These are phyloP conservation scores for Zymoseptoria pseudotritici DNA, from an alignment of 2,329 filamentous ascomycete species.

Conservation along the genomic window DNA sequence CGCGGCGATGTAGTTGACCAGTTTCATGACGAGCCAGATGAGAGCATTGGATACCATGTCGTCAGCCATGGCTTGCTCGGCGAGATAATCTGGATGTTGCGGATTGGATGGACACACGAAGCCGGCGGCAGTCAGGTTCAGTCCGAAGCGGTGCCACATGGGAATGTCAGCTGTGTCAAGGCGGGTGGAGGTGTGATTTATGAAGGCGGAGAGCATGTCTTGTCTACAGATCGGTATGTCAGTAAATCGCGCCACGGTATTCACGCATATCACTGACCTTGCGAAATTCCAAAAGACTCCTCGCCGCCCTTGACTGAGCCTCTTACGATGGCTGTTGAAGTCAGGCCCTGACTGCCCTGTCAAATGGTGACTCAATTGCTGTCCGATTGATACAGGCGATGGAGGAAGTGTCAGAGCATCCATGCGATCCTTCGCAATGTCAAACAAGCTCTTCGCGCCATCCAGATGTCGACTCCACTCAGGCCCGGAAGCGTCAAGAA, in stretches of 20 bases:
- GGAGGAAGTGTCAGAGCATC: conserved; percentile 39
- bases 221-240: conserved; percentile 36
- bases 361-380: conserved; percentile 15
- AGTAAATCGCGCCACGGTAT: not conserved
- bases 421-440: conserved; percentile 45
- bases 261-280: conserved; percentile 7
- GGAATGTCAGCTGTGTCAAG: conserved; percentile 55
- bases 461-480: conserved; percentile 60
- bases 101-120: conserved; percentile 43
- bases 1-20: conserved; percentile 57
- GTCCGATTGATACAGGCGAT: conserved; percentile 26
- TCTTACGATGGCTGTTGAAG: conserved; percentile 7
- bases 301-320: conserved; percentile 48
- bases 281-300: conserved; percentile 63
- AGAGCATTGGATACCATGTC: conserved; percentile 58
- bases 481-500: conserved; percentile 55
- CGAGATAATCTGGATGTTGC: conserved; percentile 33
- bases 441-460: conserved; percentile 57
- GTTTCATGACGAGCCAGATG: conserved; percentile 59
- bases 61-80: conserved; percentile 49
- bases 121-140: conserved; percentile 50
- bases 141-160: conserved; percentile 57
- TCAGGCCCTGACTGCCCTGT: conserved; percentile 5
- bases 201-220: conserved; percentile 57
- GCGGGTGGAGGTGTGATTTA: conserved; percentile 54